A percentile compares a stretch with the other conserved stretches of the same genome.
These are phyloP conservation scores for Tremella fuciformis DNA, from an alignment of 768 basidiomycete species.

Conservation along the genomic window DNA sequence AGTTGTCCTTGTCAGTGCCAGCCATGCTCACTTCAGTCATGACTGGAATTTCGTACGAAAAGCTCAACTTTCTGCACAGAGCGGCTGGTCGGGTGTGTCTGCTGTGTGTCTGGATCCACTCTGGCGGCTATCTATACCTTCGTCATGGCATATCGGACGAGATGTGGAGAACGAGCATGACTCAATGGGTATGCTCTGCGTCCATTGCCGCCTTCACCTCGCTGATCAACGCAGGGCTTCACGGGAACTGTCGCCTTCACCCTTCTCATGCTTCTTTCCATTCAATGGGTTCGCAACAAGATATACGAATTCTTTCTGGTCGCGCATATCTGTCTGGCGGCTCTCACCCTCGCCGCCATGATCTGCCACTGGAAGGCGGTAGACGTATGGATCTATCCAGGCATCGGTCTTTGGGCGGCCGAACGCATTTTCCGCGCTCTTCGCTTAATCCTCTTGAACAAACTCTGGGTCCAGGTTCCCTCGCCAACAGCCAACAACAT, in stretches of 20 bases:
- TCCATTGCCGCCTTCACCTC: background rate
- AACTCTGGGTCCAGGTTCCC: conserved; percentile 37
- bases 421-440: conserved; percentile 46
- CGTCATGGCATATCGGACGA: conserved; percentile 22
- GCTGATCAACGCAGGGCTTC: conserved; percentile 34
- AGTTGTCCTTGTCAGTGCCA: background rate
- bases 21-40: conserved; percentile 50
- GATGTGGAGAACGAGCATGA: conserved; percentile 18
- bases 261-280: conserved; percentile 34
- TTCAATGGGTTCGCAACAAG: conserved; percentile 36
- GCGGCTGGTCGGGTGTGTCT: conserved; percentile 42
- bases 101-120: conserved; percentile 42
- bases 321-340: conserved; percentile 45
- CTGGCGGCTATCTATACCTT: conserved; percentile 28
- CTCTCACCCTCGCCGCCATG: conserved; percentile 32
- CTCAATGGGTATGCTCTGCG: conserved; percentile 31
- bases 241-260: conserved; percentile 40
- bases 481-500: conserved; percentile 16
- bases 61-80: conserved; percentile 52
- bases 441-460: conserved; percentile 44
- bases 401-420: conserved; percentile 47
- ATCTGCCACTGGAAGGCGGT: conserved; percentile 40
- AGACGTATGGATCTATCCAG: conserved; percentile 39
- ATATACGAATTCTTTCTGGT: conserved; percentile 51
- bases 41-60: conserved; percentile 61